These are phyloP conservation scores for Endogone sp. DNA, from an alignment of 192 early-diverging fungal genomes.

Conservation along the genomic window DNA sequence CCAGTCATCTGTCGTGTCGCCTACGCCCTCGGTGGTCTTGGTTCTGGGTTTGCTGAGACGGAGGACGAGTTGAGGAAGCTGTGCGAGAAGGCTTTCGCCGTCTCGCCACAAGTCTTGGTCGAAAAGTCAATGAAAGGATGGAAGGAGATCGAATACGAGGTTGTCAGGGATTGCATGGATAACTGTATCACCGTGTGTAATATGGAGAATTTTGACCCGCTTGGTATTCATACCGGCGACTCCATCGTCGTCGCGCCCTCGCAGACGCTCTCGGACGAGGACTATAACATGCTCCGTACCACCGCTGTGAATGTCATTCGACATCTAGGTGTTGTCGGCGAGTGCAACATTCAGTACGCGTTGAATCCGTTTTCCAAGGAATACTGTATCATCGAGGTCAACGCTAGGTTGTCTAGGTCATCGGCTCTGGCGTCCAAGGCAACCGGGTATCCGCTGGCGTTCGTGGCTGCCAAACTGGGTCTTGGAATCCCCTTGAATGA, in stretches of 20 bases:
- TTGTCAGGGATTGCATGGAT: conserved; percentile 89
- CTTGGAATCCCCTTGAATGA: conserved; percentile 90
- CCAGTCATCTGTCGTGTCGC: conserved; percentile 97
- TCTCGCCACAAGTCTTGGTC: conserved; percentile 90
- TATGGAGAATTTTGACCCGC: conserved; percentile 99
- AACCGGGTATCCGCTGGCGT: conserved; percentile 97
- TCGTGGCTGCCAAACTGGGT: conserved; percentile 96
- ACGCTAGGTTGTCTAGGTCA: conserved; percentile 90
- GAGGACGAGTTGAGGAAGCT: conserved; percentile 78
- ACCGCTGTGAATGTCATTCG: conserved; percentile 97
- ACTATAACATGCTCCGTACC: conserved; percentile 98
- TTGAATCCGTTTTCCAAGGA: conserved; percentile 92
- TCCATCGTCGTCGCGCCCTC: conserved; percentile 98
- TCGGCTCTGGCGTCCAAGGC: conserved; percentile 97
- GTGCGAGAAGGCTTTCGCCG: conserved; percentile 84
- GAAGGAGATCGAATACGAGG: conserved; percentile 99
- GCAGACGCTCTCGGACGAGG: conserved; percentile 95
- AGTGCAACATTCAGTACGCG: conserved; percentile 99
- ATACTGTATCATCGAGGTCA: conserved; percentile 99
- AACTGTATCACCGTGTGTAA: conserved; percentile 99
- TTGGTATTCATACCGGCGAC: conserved; percentile 99
- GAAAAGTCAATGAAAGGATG: conserved; percentile 99
- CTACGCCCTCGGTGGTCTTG: conserved; percentile 93
- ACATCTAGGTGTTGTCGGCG: conserved; percentile 97
- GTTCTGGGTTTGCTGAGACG: conserved; percentile 94